These are phyloP conservation scores for Trichoderma endophyticum DNA, from an alignment of 2,329 filamentous ascomycete species.

Conservation along the genomic window DNA sequence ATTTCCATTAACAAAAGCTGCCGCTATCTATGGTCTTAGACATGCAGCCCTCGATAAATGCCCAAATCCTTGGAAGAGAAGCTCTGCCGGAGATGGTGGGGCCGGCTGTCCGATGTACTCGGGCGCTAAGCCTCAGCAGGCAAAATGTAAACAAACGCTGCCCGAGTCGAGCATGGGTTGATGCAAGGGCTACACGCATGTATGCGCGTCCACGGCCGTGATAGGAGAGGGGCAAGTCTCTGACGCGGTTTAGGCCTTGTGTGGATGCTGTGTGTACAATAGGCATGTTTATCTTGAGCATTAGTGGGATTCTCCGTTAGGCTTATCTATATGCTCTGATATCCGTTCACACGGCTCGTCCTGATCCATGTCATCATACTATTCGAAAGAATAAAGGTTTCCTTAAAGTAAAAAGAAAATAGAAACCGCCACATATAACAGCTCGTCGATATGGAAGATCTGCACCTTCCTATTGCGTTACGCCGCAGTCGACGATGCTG, in stretches of 20 bases:
- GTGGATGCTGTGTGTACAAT: background rate
- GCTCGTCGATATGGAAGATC: slow-evolving; percentile 33
- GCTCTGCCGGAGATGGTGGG: slow-evolving; percentile 26
- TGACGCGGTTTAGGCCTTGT: background rate
- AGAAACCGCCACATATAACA: background rate
- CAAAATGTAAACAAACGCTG: slow-evolving; percentile 45
- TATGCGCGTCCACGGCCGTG: background rate
- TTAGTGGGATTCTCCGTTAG: background rate
- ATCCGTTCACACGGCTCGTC: background rate
- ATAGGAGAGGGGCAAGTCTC: slow-evolving; percentile 3
- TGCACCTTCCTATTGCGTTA: slow-evolving; percentile 53
- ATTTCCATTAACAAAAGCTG: background rate
- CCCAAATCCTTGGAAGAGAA: slow-evolving; percentile 27
- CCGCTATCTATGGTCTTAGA: background rate
- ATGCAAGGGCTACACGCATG: slow-evolving; percentile 9
- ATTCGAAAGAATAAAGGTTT: background rate
- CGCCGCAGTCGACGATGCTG: slow-evolving; percentile 51
- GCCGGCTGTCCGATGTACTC: slow-evolving; percentile 22
- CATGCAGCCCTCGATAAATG: background rate
- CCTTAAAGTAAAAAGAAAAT: background rate
- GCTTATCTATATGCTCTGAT: background rate
- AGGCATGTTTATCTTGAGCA: background rate
- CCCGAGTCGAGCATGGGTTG: background rate
- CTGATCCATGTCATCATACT: too few species aligned
- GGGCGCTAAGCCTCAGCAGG: slow-evolving; percentile 38